phyloP scores from a whole-genome alignment of 371 early-diverging fungal genomes.

The Circinella minor region DNA sequence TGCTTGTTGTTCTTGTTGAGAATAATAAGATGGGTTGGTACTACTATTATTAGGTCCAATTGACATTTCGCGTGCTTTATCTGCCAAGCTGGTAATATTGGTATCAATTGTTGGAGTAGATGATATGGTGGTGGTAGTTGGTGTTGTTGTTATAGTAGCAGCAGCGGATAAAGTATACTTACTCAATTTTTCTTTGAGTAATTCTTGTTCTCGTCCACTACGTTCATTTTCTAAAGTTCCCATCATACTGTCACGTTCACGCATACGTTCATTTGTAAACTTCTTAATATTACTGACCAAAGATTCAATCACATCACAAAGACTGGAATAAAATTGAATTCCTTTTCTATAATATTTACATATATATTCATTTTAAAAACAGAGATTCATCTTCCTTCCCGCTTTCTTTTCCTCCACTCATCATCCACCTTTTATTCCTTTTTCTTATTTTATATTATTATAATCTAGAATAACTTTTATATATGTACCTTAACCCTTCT shows the following conservation, averaged over 20 bases:
- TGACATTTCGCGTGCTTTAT: slow-evolving; percentile 15
- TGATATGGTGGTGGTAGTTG: neutral
- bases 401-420: no score
- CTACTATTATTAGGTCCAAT: slow-evolving; percentile 4
- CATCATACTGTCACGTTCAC: slow-evolving; percentile 70
- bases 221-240: slow-evolving; percentile 62
- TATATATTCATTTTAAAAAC: no score
- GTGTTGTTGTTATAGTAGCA: neutral
- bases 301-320: slow-evolving; percentile 68
- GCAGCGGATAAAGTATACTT: slow-evolving; percentile 38
- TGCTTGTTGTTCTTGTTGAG: neutral
- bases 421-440: no score
- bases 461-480: no score
- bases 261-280: slow-evolving; percentile 69
- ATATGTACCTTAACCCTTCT: slow-evolving; percentile 60
- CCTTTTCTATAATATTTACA: slow-evolving; percentile 51
- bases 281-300: slow-evolving; percentile 65
- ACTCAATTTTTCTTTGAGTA: slow-evolving; percentile 74
- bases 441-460: no score
- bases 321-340: slow-evolving; percentile 78
- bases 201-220: slow-evolving; percentile 72
- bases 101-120: slow-evolving; percentile 11
- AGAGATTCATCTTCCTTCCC: neutral
- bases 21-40: neutral
- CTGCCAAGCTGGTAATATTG: neutral